Evolutionary conservation across 2,329 filamentous ascomycete species (phyloP), one percentile per base, ranked within the genome.

Genomic region (Fusarium tricinctum): DNA sequence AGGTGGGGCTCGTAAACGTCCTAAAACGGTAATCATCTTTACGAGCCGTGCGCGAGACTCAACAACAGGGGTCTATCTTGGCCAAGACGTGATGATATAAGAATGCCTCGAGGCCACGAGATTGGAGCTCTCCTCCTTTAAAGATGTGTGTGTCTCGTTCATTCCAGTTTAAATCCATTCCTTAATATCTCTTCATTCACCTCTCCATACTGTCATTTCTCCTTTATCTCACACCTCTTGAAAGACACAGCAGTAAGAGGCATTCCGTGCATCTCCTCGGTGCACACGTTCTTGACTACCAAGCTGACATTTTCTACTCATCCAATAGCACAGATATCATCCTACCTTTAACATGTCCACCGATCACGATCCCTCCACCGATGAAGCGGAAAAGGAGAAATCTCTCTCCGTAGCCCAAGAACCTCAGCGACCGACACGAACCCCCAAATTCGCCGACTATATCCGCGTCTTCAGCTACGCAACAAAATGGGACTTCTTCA

Each of bases 381-480:
- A 26, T 15, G 28, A 60, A 14, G 13, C 9, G 6, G 8, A 33
- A 7, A 13, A 38, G 3, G 54, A 65, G 8, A 65, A 60, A 7
- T 3, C 19, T 20, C 3, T 22, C 4, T 17, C 56, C 4, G 12
- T 10, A 5, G 17, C n/a, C 23, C 12, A 51, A 28, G 23, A 30
- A 12, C 19, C 49, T 1, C 20, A 39, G 8, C 59, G 43, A 40
- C 62, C 56, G 1, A 50, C 65, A 30, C 44, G 70, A 58, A 71
- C 48, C 7, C 71, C 71, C 7, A 48, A 43, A 2, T 17, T 71
- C 15, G 32, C 62, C 17, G 71, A 73, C 28, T 73, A 73, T 20
- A n/a, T 73, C 2, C 66, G 75, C 26, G 66, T 78, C 4, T 78
- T 78, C 30, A 69, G 53, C 9, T 78, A 78, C 48, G 76, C 76